Conservation (phyloP, 257 asterid genomes). For the Coffea canephora region DNA sequence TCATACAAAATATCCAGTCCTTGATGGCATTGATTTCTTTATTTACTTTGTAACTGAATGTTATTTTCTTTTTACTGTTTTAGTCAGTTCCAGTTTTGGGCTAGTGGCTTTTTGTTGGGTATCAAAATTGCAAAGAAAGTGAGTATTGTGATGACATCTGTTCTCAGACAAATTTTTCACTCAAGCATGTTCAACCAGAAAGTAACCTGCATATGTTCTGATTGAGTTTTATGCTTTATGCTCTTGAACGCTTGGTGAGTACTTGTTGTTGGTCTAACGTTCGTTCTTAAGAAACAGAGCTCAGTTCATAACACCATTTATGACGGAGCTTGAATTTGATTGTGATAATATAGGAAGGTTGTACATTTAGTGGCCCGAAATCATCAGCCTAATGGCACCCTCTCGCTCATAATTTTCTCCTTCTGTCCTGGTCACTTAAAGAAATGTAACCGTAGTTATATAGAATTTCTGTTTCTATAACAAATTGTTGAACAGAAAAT, state of each 20-base stretch:
- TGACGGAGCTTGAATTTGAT: neutral
- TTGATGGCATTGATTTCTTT: conserved; percentile 12
- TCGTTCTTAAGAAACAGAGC: neutral
- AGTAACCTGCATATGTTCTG: neutral
- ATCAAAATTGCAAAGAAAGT: neutral
- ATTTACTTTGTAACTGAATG: conserved; percentile 13
- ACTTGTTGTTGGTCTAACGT: neutral
- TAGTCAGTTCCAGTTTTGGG: conserved; percentile 8
- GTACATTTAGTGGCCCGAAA: neutral
- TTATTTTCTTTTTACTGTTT: neutral
- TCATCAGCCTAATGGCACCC: neutral
- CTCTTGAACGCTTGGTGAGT: neutral
- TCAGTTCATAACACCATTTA: neutral
- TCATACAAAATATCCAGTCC: conserved; percentile 8
- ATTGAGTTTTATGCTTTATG: neutral
- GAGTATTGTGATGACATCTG: neutral
- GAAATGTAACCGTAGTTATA: neutral
- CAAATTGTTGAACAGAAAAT: neutral
- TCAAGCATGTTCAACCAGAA: conserved; percentile 6
- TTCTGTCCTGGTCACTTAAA: neutral
- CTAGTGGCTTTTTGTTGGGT: conserved; percentile 1
- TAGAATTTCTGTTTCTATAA: neutral
- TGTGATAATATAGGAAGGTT: neutral
- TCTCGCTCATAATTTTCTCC: too few relatives aligned
- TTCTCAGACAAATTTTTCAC: neutral